phyloP scores from a whole-genome alignment of 2,329 filamentous ascomycete genomes.

The Pseudopyrenochaeta lycopersici region DNA sequence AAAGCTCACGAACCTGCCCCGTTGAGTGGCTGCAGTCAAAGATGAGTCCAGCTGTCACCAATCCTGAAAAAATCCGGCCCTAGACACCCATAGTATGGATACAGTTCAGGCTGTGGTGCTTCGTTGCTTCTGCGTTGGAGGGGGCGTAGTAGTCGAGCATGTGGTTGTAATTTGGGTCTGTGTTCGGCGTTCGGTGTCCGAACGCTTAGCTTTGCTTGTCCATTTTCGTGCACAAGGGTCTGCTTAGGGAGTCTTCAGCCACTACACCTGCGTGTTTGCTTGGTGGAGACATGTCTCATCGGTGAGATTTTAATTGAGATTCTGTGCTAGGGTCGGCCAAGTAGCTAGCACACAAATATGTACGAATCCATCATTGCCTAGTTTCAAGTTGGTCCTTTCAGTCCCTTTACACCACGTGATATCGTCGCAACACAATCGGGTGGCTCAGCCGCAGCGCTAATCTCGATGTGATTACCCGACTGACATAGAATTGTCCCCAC shows the following conservation, averaged over 20 bases:
- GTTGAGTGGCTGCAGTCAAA: slow-evolving; percentile 14
- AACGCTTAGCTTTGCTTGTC: slow-evolving; percentile 7
- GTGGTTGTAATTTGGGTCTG: background rate
- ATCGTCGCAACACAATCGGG: background rate
- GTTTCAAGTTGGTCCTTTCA: background rate
- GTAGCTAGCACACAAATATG: slow-evolving; percentile 1
- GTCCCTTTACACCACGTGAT: background rate
- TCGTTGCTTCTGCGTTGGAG: background rate
- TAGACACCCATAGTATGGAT: background rate
- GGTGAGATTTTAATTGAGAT: background rate
- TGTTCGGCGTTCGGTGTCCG: slow-evolving; percentile 3
- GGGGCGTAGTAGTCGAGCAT: background rate
- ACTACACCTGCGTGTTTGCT: background rate
- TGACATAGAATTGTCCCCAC: slow-evolving; percentile 1
- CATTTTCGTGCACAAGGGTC: background rate
- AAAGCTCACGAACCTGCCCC: slow-evolving; percentile 10
- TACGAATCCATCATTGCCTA: background rate
- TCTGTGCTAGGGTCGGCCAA: background rate
- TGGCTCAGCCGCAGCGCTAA: slow-evolving; percentile 1
- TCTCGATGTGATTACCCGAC: background rate
- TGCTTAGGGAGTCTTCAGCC: background rate
- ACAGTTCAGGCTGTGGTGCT: background rate
- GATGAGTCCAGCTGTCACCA: background rate
- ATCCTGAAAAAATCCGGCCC: background rate
- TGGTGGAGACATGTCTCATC: background rate